Evolutionary conservation across 305 asterid species (phyloP), one percentile per base, ranked within the genome.

Genomic region (Ajuga reptans): DNA sequence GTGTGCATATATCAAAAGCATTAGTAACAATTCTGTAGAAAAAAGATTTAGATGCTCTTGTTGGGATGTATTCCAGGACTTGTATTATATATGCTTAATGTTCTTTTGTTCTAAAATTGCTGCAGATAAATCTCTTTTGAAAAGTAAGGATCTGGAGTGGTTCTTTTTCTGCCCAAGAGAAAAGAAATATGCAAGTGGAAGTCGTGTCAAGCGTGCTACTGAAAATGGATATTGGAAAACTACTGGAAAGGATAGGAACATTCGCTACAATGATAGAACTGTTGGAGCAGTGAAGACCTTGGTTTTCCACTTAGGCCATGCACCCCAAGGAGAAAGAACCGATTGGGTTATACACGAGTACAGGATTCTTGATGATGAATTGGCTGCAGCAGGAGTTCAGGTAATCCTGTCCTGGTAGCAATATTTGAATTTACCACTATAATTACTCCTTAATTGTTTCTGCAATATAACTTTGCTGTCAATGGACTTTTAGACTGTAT

Each of bases 191-290:
- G 79, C 91, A 47, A 82, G 86, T 76, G 98, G 98, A 51, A 56
- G 6, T 17, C 82, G 96, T 69, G 87, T 84, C 77, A 92, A 88
- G 69, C 97, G 98, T 2, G 85, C 90, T 18, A 84, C 98, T 71
- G 89, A 88, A 72, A 75, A 80, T 67, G 98, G 98, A 16, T 88
- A 55, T 55, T 92, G 98, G 98, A 92, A 92, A 71, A 81, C 96
- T 45, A 90, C 98, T 0, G 98, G 98, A 52, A 90, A 79, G 71
- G 92, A 83, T 39, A 83, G 97, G 43, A 14, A 17, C 43, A 68
- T 92, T 21, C 12, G 11, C 33, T 77, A 71, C 58, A 53, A 84
- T 5, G 78, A 59, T 0, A 74, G 17, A 60, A 71, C 42, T 56
- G 91, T 86, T 57, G 98, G 97, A 79, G 75, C 69, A 34, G 87